Evolutionary conservation across 768 basidiomycete genomes (phyloP), one percentile per base, ranked within the genome.

Genomic region (Russula sp.): DNA sequence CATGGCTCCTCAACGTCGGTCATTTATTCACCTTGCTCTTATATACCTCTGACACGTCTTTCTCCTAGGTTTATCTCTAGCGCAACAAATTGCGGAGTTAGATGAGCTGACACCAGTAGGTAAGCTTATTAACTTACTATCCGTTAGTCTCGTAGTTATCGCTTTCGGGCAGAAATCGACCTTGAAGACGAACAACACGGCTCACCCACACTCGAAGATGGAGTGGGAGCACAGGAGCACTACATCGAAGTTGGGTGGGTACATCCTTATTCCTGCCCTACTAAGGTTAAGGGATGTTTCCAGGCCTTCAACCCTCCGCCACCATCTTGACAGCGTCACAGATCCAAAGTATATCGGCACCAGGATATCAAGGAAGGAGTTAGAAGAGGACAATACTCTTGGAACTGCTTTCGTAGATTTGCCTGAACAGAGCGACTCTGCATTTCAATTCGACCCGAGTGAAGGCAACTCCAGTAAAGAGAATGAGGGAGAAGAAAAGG

Each of bases 171-270:
- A 62, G 81, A 76, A 36, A 70, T 73, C 20, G 77, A 82, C 66
- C 71, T 73, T 16, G 72, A 75, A 50, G 76, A 81, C 42, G 75
- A 78, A 63, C 73, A 70, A 20, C 69, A 69, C 52, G 59, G 61
- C 25, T 65, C 64, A 47, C 70, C 79, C 46, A 64, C 34, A 8
- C 20, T 22, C n/a, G 54, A 72, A 41, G 71, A 68, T 42, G 77
- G 74, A 11, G 68, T 65, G 41, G 73, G 70, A 55, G 78, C 75
- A 0, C 78, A 87, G 67, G 86, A 86, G 67, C 93, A 96, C 73
- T 97, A 96, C 72, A 69, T 92, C 46, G 84, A 89, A 67, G 90
- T 95, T 42, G 90, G 90, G 90, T 93, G 71, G 63, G 82, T 75
- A 29, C 52, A 54, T 51, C 38, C 55, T 14, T 50, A 34, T 20